These are phyloP conservation scores for Magnusiomyces paraingens DNA, from an alignment of 1,139 yeast species.

Conservation along the genomic window DNA sequence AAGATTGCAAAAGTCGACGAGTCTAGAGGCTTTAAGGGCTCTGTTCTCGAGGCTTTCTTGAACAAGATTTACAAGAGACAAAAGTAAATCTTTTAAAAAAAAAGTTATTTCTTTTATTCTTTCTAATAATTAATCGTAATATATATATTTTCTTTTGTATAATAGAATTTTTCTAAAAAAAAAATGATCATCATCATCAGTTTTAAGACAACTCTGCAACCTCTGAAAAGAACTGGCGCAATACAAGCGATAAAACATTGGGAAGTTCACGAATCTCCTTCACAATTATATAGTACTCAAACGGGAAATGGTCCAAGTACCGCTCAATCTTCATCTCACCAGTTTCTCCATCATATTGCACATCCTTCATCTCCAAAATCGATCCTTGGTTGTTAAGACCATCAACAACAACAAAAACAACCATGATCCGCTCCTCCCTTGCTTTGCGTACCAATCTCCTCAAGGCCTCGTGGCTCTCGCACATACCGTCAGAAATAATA, in stretches of 20 bases:
- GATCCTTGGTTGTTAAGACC: conserved; percentile 81
- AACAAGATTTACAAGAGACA: conserved; percentile 90
- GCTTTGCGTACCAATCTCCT: conserved; percentile 84
- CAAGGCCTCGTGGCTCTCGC: conserved; percentile 85
- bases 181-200: background rate
- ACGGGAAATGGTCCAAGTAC: conserved; percentile 91
- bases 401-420: conserved; percentile 90
- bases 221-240: conserved; percentile 88
- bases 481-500: conserved; percentile 90
- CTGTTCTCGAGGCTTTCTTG: conserved; percentile 76
- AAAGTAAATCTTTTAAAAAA: conserved; percentile 43
- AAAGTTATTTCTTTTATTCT: background rate
- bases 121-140: background rate
- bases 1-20: conserved; percentile 75
- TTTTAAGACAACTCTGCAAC: conserved; percentile 34
- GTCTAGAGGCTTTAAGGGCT: conserved; percentile 83
- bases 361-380: conserved; percentile 93
- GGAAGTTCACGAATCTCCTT: conserved; percentile 86
- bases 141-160: background rate
- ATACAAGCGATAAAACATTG: conserved; percentile 78
- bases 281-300: conserved; percentile 93
- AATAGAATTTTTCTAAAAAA: background rate
- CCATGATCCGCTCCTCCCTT: conserved; percentile 86
- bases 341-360: conserved; percentile 61
- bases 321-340: conserved; percentile 77